Evolutionary conservation across 2,329 filamentous ascomycete genomes (phyloP).

Genomic region (Aphanoascus verrucosus): DNA sequence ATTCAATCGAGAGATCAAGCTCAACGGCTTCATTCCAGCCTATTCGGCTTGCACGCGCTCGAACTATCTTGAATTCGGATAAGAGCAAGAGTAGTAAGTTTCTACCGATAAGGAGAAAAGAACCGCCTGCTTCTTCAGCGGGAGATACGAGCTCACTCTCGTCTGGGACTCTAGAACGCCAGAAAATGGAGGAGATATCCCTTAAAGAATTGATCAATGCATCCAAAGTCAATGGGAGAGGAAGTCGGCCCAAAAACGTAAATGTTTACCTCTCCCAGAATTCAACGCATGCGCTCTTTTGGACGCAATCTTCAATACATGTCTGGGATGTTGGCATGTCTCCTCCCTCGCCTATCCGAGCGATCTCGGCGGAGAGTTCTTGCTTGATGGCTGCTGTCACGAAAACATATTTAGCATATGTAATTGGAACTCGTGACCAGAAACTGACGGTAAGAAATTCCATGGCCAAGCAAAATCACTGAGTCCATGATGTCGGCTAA

Average conservation of each 20-base stretch:
- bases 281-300: slow-evolving; percentile 32
- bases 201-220: slow-evolving; percentile 24
- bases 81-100: slow-evolving; percentile 8
- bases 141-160: slow-evolving; percentile 32
- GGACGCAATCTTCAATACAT: slow-evolving; percentile 31
- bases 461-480: neutral
- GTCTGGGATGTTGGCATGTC: slow-evolving; percentile 33
- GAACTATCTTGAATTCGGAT: slow-evolving; percentile 6
- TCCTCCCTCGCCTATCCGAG: slow-evolving; percentile 26
- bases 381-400: slow-evolving; percentile 33
- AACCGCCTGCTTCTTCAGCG: slow-evolving; percentile 5
- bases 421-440: slow-evolving; percentile 34
- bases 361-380: slow-evolving; percentile 30
- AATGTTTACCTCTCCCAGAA: slow-evolving; percentile 32
- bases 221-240: slow-evolving; percentile 22
- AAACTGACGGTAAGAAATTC: slow-evolving; percentile 29
- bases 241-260: slow-evolving; percentile 26
- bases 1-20: neutral
- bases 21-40: slow-evolving; percentile 2
- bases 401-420: slow-evolving; percentile 31
- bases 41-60: slow-evolving; percentile 1
- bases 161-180: slow-evolving; percentile 26
- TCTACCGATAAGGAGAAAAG: slow-evolving; percentile 5
- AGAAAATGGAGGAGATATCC: slow-evolving; percentile 33
- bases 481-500: neutral